Percentiles rank a stretch among this genome's conserved stretches.
Evolutionary conservation across 768 basidiomycete species (phyloP).

Genomic region (Pleurotus tuber-regium): DNA sequence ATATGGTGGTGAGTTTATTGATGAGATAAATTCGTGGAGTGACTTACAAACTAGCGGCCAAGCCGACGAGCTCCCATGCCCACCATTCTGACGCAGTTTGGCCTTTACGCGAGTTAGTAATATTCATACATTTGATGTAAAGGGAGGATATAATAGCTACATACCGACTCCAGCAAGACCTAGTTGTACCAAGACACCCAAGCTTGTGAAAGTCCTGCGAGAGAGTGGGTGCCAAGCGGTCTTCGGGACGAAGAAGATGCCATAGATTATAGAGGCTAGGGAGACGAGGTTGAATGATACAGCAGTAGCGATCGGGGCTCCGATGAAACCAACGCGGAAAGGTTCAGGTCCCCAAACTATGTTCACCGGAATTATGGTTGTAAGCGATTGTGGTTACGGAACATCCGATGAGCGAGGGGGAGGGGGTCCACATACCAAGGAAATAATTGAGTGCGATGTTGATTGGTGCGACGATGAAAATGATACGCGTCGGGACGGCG

Average conservation of each 20-base stretch:
- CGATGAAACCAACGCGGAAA: slow-evolving; percentile 83
- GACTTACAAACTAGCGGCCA: slow-evolving; percentile 47
- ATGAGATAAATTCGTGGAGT: not conserved
- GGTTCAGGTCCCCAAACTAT: slow-evolving; percentile 83
- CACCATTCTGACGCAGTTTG: slow-evolving; percentile 95
- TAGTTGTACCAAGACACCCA: slow-evolving; percentile 68
- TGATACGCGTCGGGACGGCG: slow-evolving; percentile 79
- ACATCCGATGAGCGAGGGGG: not conserved
- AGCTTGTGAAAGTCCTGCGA: slow-evolving; percentile 58
- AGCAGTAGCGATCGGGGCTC: slow-evolving; percentile 88
- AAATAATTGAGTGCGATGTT: slow-evolving; percentile 83
- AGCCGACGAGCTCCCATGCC: slow-evolving; percentile 87
- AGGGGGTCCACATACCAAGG: slow-evolving; percentile 53
- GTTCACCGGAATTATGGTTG: no score
- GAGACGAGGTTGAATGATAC: slow-evolving; percentile 88
- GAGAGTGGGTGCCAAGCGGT: slow-evolving; percentile 85
- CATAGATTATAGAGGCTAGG: slow-evolving; percentile 59
- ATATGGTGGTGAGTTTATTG: not conserved
- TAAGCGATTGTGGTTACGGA: no score
- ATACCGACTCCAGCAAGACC: slow-evolving; percentile 79
- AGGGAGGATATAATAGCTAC: slow-evolving; percentile 19
- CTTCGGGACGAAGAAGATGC: slow-evolving; percentile 53
- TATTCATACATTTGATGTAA: no score
- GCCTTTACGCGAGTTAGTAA: slow-evolving; percentile 31
- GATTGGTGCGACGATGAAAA: slow-evolving; percentile 78